Evolutionary conservation across 495 filamentous ascomycete species (phyloP).

Genomic region (Aspergillus diversus): DNA sequence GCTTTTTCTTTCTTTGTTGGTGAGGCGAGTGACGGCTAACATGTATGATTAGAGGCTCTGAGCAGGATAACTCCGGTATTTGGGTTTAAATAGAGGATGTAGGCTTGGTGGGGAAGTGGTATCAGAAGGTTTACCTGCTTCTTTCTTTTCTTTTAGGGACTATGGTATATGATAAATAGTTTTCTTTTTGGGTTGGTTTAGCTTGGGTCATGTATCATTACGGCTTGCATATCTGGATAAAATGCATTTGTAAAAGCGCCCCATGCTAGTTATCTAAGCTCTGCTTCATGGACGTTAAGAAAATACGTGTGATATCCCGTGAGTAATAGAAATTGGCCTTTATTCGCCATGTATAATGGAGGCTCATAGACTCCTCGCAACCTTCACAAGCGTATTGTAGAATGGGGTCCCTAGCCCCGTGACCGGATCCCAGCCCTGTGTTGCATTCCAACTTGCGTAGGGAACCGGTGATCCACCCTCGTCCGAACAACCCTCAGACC

Average conservation of each 20-base stretch:
- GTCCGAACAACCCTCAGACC: constrained; percentile 57
- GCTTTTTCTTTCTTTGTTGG: not conserved
- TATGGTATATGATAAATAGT: too few relatives aligned
- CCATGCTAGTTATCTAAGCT: too few relatives aligned
- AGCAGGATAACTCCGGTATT: not conserved
- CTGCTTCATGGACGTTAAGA: too few relatives aligned
- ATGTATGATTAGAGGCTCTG: not conserved
- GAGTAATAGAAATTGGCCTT: too few relatives aligned
- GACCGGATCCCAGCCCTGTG: constrained; percentile 52
- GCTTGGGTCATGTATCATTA: too few relatives aligned
- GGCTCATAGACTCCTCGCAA: constrained; percentile 20
- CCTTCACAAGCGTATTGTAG: constrained; percentile 30
- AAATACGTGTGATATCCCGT: too few relatives aligned
- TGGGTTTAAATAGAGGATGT: not conserved
- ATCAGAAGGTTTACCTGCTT: too few relatives aligned
- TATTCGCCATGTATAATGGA: not conserved
- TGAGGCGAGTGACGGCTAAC: not conserved
- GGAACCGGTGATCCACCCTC: constrained; percentile 37
- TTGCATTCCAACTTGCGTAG: constrained; percentile 65
- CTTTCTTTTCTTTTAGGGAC: too few relatives aligned
- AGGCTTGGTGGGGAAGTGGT: not conserved
- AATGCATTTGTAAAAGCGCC: too few relatives aligned
- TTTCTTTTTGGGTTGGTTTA: too few relatives aligned
- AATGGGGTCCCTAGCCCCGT: constrained; percentile 40
- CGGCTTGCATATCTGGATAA: too few relatives aligned